Conservation (phyloP, 2,329 filamentous ascomycete genomes). For the Diplodia sapinea region DNA sequence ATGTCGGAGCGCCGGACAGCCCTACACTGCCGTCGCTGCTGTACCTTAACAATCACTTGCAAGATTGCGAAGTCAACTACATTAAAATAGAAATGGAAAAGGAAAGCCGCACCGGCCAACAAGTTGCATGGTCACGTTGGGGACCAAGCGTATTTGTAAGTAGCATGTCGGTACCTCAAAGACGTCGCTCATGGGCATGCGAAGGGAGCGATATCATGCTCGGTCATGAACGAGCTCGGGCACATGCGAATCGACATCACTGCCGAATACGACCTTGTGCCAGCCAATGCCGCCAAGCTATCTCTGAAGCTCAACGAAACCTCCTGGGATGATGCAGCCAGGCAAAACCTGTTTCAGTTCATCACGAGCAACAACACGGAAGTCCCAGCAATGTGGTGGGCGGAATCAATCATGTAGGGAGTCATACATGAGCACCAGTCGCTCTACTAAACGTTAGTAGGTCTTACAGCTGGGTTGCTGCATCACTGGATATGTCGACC, state of each 20-base stretch:
- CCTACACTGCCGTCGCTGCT: not conserved
- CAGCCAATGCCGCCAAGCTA: not conserved
- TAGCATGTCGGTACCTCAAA: no score
- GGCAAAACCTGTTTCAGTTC: not conserved
- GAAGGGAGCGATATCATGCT: constrained; percentile 6
- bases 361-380: not conserved
- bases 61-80: not conserved
- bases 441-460: not conserved
- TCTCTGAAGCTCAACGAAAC: not conserved
- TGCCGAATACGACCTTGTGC: not conserved
- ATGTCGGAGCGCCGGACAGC: no score
- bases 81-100: constrained; percentile 10
- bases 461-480: not conserved
- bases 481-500: not conserved
- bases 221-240: not conserved
- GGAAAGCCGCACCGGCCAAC: not conserved
- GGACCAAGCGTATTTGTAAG: not conserved
- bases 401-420: constrained; percentile 5
- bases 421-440: not conserved
- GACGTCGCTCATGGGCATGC: not conserved
- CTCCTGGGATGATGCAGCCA: not conserved
- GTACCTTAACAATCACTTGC: not conserved
- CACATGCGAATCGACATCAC: not conserved
- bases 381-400: constrained; percentile 8
- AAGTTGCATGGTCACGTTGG: not conserved